Base-by-base conservation (phyloP, 208 protist species). In the Trypanosoma conorhini region DNA sequence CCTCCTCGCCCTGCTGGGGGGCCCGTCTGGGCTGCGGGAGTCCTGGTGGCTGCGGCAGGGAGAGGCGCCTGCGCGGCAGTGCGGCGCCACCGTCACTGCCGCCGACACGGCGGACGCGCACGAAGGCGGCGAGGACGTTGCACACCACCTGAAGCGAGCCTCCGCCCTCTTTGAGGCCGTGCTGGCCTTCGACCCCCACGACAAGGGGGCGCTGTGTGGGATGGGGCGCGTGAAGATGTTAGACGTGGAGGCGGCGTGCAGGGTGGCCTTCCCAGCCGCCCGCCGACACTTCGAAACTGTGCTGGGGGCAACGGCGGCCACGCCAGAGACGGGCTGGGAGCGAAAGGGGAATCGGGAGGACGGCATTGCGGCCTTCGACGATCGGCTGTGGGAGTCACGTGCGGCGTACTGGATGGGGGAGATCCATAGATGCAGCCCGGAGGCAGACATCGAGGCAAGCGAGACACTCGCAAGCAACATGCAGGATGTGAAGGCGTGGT, bases 141-240 rank as follows among this genome's bases (percentile, higher is more conserved):
- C 0, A 35, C 50, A 67, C 28, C 80, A 83, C 54, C 57, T 89
- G 17, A 44, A 28, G 2, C 63, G 81, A 3, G 80, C 80, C 0
- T 74, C 79, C 66, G 70, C 72, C 10, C 76, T 82, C 59, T 89
- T 89, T 72, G 48, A 74, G 46, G 57, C 68, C 22, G 80, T 83
- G 30, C 74, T 89, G 19, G 48, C 48, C 22, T 35, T 57, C 17
- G 73, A 89, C 62, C 83, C 83, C 12, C 46, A 35, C 5, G 73
- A 82, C 70, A 62, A 79, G 35, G 83, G 83, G 12, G 83, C 83
- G 7, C 70, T 89, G 24, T 89, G 83, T 60, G 83, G 83, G 24
- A 73, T 82, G 55, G 83, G 83, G 5, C 83, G 83, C 26, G 74
- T 85, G 58, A 76, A 75, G 38, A 80, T 57, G n/a, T 65, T 89